These are phyloP conservation scores for Cystobasidiopsis lactophilus DNA, from an alignment of 768 basidiomycete genomes.

Conservation along the genomic window DNA sequence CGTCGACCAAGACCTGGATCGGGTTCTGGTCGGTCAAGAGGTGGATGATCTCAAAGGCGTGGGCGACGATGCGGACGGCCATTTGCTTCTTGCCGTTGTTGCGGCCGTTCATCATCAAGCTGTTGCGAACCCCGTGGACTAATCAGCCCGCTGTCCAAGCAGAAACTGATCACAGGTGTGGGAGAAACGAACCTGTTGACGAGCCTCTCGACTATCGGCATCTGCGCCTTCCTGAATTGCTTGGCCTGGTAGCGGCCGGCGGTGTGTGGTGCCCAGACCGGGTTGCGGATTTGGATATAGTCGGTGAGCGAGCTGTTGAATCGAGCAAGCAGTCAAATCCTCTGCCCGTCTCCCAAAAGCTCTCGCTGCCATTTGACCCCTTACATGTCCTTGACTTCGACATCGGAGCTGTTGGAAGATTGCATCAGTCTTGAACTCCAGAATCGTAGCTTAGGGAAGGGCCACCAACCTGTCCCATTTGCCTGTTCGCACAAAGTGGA, in stretches of 20 bases:
- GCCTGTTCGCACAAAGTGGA: no score
- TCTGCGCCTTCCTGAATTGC: slow-evolving; percentile 99
- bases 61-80: slow-evolving; percentile 95
- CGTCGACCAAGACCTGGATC: slow-evolving; percentile 88
- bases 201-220: slow-evolving; percentile 98
- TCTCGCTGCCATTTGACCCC: background rate
- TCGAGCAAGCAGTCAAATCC: no score
- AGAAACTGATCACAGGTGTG: background rate
- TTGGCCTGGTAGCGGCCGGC: slow-evolving; percentile 98
- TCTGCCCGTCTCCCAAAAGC: background rate
- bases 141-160: no score
- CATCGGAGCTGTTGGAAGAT: background rate
- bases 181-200: slow-evolving; percentile 56
- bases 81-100: slow-evolving; percentile 74
- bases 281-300: slow-evolving; percentile 94
- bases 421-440: background rate
- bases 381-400: background rate
- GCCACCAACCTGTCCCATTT: background rate
- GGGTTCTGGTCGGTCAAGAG: slow-evolving; percentile 99
- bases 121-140: slow-evolving; percentile 27
- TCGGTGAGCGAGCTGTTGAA: background rate
- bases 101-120: slow-evolving; percentile 99
- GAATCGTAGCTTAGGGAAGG: background rate
- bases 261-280: slow-evolving; percentile 87
- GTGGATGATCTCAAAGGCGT: slow-evolving; percentile 99